Evolutionary conservation across 1,284 basidiomycete species (phyloP), one percentile per base, ranked within the genome.

Genomic region (Apiotrichum gamsii): DNA sequence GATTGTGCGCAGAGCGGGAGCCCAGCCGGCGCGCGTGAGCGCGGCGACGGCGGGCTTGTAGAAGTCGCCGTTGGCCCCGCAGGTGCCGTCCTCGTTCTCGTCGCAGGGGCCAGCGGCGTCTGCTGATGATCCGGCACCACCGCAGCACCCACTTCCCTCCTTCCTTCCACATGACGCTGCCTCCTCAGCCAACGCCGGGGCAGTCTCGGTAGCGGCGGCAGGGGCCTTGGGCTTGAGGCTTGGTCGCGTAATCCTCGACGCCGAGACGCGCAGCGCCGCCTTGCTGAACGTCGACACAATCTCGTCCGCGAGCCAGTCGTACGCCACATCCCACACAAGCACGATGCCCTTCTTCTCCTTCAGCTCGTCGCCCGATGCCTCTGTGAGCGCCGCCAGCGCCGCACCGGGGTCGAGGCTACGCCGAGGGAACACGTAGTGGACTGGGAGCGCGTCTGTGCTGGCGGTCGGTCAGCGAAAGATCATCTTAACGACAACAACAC

Each of bases 311-410:
- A 73, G 63, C 72, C 90, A 81, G n/a, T 83, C 77, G 65, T 87
- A 93, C 0, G 77, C 81, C 0, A 95, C 89, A 59, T 96, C 89
- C 67, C 85, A 84, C 23, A 81, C 79, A 10, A 97, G 66, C 0
- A 84, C 61, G 8, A 84, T 61, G 5, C 70, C 72, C 4, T 58
- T 54, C 30, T 46, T 25, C 39, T 47, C 51, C 16, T 50, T 45
- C 24, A 73, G 47, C 15, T 47, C 44, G 16, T 55, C 35, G 9
- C 52, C 54, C 14, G 67, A 62, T 1, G 62, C 52, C 11, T 47
- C 51, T 16, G 49, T 45, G 23, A 73, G 47, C n/a, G 49, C 43
- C 16, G 54, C 35, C 8, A 53, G 53, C 14, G 67, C 64, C 1
- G 62, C 52, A 8, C 43, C 20, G 28, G 62, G 45, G 46, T 72